phyloP scores from a whole-genome alignment of 202 grass and related monocot species.

The Saccharum hybrid region DNA sequence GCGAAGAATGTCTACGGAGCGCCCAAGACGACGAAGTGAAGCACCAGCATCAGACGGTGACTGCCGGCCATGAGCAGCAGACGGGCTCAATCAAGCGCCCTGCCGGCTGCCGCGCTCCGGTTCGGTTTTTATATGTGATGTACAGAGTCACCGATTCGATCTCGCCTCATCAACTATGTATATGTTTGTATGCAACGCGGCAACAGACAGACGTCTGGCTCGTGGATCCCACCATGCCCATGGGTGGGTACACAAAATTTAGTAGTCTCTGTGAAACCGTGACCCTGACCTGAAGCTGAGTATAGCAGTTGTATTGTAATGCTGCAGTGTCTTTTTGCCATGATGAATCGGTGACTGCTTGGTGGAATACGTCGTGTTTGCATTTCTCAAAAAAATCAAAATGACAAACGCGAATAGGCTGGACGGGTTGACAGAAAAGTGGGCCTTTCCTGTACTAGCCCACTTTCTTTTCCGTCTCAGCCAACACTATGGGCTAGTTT shows the following conservation, averaged over 20 bases:
- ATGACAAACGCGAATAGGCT: neutral
- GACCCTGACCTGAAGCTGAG: neutral
- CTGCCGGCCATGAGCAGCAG: too few relatives aligned
- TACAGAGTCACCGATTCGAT: neutral
- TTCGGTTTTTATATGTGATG: neutral
- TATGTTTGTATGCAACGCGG: too few relatives aligned
- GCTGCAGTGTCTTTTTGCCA: neutral
- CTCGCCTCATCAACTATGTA: too few relatives aligned
- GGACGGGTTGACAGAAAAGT: neutral
- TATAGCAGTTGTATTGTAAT: neutral
- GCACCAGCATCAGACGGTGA: neutral
- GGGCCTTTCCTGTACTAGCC: neutral
- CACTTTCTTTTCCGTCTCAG: neutral
- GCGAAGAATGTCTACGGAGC: slow-evolving; percentile 9
- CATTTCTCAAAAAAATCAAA: too few relatives aligned
- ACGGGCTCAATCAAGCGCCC: neutral
- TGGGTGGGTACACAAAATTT: too few relatives aligned
- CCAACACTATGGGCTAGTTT: neutral
- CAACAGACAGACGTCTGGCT: too few relatives aligned
- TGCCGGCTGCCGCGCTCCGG: neutral
- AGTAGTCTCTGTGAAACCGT: neutral
- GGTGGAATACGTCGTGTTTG: neutral
- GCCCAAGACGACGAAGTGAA: slow-evolving; percentile 8
- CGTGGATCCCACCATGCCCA: too few relatives aligned
- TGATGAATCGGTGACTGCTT: neutral